Base-by-base conservation (phyloP, 1,139 yeast species). In the Kurtzmaniella quercitrusa region DNA sequence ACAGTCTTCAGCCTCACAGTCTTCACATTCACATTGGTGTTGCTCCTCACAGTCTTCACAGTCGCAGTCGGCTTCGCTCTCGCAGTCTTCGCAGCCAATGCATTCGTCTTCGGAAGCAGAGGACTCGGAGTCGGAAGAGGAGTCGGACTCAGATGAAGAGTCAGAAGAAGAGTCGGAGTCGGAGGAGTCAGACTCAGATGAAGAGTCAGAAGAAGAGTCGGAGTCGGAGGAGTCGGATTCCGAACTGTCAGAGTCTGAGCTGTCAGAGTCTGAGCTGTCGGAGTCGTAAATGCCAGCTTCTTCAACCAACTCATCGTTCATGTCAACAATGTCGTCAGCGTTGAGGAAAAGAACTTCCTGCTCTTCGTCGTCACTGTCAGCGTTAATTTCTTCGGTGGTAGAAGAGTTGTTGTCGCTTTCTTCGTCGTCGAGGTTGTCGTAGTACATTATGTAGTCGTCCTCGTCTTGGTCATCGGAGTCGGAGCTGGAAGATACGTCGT, bases 241-340 rank as follows among this genome's bases (percentile, higher is more conserved):
- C 4, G 31, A 27, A 27, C 14, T n/a, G 14, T 31, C 19, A 12
- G 21, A 23, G 19, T 23, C 21, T 7, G 52, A 47, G 33, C 42
- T 41, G 16, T 23, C 39, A 27, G 40, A 41, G 31, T 49, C 54
- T 14, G 53, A 44, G 34, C 49, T 52, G 33, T 39, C 23, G 17
- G 17, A 14, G 4, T 21, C n/a, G 21, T 37, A 23, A 37, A 29
- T 17, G 27, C 27, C 37, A 29, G 39, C 34, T 51, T 50, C 41
- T 31, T 31, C 48, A 38, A 71, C 60, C 48, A 69, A 55, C 48
- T 69, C 73, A 49, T 71, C 66, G 52, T 72, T 70, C 49, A 71
- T 63, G n/a, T 27, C 41, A 12, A 48, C n/a, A 10, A 31, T 31
- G 10, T 31, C 36, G 51, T 54, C 52, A 10, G 41, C 29, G 23